Evolutionary conservation across 208 protist genomes (phyloP).

Genomic region (Trypanosoma lewisi): DNA sequence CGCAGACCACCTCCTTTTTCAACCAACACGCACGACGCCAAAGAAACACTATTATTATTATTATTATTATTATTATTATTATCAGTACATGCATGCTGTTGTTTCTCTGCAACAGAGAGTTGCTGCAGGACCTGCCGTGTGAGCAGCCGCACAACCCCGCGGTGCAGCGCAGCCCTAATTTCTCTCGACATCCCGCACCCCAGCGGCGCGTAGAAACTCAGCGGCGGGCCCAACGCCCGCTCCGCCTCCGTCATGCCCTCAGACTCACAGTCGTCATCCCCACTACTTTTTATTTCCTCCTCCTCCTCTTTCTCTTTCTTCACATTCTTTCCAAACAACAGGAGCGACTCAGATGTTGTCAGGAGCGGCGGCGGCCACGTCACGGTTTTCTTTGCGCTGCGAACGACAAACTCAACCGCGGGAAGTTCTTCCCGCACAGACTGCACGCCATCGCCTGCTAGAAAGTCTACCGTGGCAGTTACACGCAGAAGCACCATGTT

Average conservation of each 20-base stretch:
- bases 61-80: background rate
- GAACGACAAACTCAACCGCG: constrained; percentile 24
- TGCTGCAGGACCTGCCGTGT: constrained; percentile 3
- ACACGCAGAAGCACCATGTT: constrained; percentile 23
- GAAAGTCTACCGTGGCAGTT: constrained; percentile 8
- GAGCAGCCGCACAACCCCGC: constrained; percentile 15
- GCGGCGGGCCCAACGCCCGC: constrained; percentile 8
- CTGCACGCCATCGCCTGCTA: background rate
- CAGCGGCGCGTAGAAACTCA: constrained; percentile 23
- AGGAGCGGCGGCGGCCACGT: background rate
- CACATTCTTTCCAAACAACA: background rate
- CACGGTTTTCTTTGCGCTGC: constrained; percentile 10
- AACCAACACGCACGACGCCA: constrained; percentile 11
- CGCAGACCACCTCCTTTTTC: background rate
- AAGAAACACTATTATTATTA: background rate
- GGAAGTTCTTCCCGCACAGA: constrained; percentile 7
- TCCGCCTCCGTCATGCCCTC: background rate
- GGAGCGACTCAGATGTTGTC: background rate
- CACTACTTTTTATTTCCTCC: too few species aligned
- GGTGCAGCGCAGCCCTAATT: constrained; percentile 13
- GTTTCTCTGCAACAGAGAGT: background rate
- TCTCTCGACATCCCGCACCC: constrained; percentile 20
- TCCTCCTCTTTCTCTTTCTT: background rate
- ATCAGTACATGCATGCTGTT: background rate
- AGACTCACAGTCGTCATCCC: too few species aligned